phyloP scores from a whole-genome alignment of 345 rosid species.

The Eucalyptus microcorys region DNA sequence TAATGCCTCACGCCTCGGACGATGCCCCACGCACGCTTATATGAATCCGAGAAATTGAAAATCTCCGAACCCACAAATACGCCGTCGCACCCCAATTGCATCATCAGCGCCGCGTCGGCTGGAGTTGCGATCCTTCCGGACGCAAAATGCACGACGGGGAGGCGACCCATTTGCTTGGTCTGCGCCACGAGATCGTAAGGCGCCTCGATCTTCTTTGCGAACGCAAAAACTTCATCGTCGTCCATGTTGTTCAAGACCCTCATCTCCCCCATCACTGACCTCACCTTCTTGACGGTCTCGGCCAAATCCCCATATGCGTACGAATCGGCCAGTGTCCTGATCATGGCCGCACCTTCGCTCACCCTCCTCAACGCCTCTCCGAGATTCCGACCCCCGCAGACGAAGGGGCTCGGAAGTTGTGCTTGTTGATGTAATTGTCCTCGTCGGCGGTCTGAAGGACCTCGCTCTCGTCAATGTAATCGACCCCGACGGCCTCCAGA shows the following conservation, averaged over 20 bases:
- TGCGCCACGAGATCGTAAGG: slow-evolving; percentile 52
- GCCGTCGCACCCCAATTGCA: slow-evolving; percentile 64
- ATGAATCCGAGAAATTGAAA: slow-evolving; percentile 29
- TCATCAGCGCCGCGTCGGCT: slow-evolving; percentile 58
- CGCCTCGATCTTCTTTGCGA: slow-evolving; percentile 33
- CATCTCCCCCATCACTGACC: slow-evolving; percentile 22
- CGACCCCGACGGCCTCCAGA: slow-evolving; percentile 37
- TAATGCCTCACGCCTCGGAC: slow-evolving; percentile 55
- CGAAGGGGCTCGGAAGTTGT: slow-evolving; percentile 26
- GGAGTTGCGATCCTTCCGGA: slow-evolving; percentile 45
- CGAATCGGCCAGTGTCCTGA: slow-evolving; percentile 15
- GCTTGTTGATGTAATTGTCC: slow-evolving; percentile 32
- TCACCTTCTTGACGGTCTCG: slow-evolving; percentile 14
- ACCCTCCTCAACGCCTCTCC: slow-evolving; percentile 27
- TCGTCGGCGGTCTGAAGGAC: slow-evolving; percentile 28
- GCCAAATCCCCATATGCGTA: slow-evolving; percentile 4
- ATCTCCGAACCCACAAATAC: slow-evolving; percentile 38
- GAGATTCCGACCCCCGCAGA: slow-evolving; percentile 26
- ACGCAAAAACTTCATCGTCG: slow-evolving; percentile 44
- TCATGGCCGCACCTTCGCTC: slow-evolving; percentile 31
- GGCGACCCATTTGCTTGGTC: slow-evolving; percentile 58
- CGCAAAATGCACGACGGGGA: slow-evolving; percentile 46
- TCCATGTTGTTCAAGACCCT: slow-evolving; percentile 36
- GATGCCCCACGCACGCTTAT: slow-evolving; percentile 29
- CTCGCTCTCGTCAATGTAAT: slow-evolving; percentile 58